A percentile compares a stretch with the other conserved stretches of the same genome.
Conservation (phyloP, 768 basidiomycete genomes). For the Strobilomyces confusus region DNA sequence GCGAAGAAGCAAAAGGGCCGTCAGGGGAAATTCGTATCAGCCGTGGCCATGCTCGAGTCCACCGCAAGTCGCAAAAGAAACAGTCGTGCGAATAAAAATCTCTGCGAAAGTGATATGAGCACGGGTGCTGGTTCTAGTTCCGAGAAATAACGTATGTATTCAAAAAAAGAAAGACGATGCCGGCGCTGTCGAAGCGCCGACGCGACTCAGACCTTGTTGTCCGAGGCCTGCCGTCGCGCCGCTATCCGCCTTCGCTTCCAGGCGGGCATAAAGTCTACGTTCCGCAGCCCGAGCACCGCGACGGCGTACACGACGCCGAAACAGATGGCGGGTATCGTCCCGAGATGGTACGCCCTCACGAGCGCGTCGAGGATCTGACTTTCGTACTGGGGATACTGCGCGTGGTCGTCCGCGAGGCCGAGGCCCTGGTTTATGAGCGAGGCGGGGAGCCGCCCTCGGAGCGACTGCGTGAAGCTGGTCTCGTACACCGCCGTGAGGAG, state of each 20-base stretch:
- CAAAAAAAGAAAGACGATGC: background rate
- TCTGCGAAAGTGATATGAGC: background rate
- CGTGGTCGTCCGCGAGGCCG: slow-evolving; percentile 28
- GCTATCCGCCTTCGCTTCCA: slow-evolving; percentile 32
- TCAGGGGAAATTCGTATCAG: background rate
- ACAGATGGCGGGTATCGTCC: slow-evolving; percentile 32
- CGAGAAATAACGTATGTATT: slow-evolving; percentile 20
- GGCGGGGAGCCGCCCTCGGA: slow-evolving; percentile 25
- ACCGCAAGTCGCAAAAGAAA: background rate
- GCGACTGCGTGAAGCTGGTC: slow-evolving; percentile 30
- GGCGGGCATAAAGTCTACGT: slow-evolving; percentile 31
- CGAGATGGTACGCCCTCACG: slow-evolving; percentile 33
- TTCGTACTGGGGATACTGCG: slow-evolving; percentile 33
- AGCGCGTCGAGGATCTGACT: slow-evolving; percentile 30
- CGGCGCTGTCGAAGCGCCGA: slow-evolving; percentile 15
- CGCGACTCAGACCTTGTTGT: slow-evolving; percentile 19
- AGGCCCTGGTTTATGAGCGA: slow-evolving; percentile 30
- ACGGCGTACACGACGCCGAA: slow-evolving; percentile 31
- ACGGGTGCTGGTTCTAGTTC: slow-evolving; percentile 2
- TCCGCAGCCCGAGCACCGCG: slow-evolving; percentile 28
- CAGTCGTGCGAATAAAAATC: slow-evolving; percentile 1
- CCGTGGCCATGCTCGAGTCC: slow-evolving; percentile 8
- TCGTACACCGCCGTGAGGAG: slow-evolving; percentile 33
- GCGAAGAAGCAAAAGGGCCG: background rate
- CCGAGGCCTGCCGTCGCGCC: slow-evolving; percentile 12